Percentiles rank a stretch among this genome's conserved stretches.
Conservation (phyloP, 768 basidiomycete species). For the Trametes maxima region DNA sequence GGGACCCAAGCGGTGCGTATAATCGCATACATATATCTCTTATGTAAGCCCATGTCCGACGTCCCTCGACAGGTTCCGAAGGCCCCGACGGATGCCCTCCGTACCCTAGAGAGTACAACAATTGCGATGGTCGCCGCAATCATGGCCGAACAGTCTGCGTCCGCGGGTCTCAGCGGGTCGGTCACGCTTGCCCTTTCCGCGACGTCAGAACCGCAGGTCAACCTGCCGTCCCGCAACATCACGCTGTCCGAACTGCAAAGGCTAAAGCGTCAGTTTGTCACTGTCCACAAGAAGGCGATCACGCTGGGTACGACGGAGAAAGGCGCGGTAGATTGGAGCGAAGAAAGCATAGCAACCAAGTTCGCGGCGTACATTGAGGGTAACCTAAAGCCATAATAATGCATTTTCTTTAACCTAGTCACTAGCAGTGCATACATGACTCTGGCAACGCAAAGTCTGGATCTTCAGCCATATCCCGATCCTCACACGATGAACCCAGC, state of each 20-base stretch:
- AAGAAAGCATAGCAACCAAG: conserved; percentile 66
- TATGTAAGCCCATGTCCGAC: background rate
- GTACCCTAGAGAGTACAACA: conserved; percentile 80
- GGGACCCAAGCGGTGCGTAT: conserved; percentile 71
- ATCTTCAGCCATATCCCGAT: too few species aligned
- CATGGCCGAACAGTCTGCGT: conserved; percentile 60
- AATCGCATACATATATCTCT: background rate
- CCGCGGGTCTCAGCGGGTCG: conserved; percentile 54
- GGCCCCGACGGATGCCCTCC: conserved; percentile 87
- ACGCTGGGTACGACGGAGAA: conserved; percentile 80
- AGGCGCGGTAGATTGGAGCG: conserved; percentile 76
- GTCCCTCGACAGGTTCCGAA: conserved; percentile 60
- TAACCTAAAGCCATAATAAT: conserved; percentile 50
- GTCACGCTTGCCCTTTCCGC: conserved; percentile 50
- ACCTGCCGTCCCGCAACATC: conserved; percentile 68
- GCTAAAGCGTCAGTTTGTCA: conserved; percentile 88
- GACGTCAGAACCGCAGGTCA: conserved; percentile 48
- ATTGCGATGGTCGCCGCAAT: conserved; percentile 71
- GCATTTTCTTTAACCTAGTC: background rate
- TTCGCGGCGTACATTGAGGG: conserved; percentile 77
- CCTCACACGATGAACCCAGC: too few species aligned
- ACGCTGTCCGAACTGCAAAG: conserved; percentile 89
- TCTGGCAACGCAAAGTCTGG: too few species aligned
- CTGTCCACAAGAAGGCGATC: conserved; percentile 86
- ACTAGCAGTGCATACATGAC: too few species aligned